Percentiles rank a stretch among this genome's conserved stretches.
Evolutionary conservation across 192 early-diverging fungal species (phyloP).

Genomic region (Entomortierella beljakovae): DNA sequence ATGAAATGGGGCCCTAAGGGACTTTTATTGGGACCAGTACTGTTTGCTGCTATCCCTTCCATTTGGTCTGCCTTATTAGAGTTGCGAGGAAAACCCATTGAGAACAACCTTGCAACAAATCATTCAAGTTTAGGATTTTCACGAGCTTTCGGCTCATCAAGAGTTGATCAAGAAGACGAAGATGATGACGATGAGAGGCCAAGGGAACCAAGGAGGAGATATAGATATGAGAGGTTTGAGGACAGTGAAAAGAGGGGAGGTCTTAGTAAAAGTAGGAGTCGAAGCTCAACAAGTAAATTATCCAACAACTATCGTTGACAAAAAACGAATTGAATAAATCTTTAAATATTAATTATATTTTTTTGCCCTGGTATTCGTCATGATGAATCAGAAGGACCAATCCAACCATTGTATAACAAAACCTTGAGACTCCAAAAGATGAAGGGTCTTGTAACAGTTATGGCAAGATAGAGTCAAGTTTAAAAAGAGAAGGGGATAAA

Average conservation of each 20-base stretch:
- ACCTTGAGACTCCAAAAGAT: too few relatives aligned
- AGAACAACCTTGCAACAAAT: background rate
- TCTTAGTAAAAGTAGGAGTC: background rate
- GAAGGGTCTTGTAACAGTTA: too few relatives aligned
- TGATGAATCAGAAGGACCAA: too few relatives aligned
- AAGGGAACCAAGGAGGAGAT: background rate
- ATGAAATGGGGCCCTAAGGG: slow-evolving; percentile 51
- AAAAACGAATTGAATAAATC: too few relatives aligned
- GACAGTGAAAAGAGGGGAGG: background rate
- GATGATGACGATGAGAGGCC: background rate
- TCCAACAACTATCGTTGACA: background rate
- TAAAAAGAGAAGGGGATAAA: too few relatives aligned
- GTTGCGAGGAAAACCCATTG: slow-evolving; percentile 31
- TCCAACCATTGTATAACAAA: too few relatives aligned
- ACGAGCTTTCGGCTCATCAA: background rate
- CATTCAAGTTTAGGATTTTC: background rate
- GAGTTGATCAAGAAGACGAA: background rate
- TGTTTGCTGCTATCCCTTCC: slow-evolving; percentile 39
- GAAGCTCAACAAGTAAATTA: background rate
- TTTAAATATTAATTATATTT: too few relatives aligned
- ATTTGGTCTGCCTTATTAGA: slow-evolving; percentile 45
- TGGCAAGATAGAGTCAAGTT: too few relatives aligned
- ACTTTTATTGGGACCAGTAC: slow-evolving; percentile 37
- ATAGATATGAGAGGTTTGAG: background rate
- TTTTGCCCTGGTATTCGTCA: too few relatives aligned